phyloP scores from a whole-genome alignment of 1,284 basidiomycete genomes.

The Moesziomyces aphidis region DNA sequence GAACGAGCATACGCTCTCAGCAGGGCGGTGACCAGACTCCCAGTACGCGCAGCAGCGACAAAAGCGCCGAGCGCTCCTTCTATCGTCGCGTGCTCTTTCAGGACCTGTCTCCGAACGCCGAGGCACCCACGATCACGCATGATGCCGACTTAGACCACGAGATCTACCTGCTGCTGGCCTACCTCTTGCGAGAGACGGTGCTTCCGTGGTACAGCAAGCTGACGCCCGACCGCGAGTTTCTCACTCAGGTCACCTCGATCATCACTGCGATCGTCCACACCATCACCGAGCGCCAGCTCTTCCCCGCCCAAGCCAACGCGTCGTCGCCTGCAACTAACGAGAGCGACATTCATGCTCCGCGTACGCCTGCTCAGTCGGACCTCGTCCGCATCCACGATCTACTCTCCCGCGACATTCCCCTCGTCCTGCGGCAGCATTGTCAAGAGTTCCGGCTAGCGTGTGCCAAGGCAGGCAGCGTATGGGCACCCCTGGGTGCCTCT shows the following conservation, averaged over 20 bases:
- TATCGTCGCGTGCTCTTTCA: slow-evolving; percentile 49
- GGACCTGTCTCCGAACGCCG: slow-evolving; percentile 13
- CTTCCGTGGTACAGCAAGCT: slow-evolving; percentile 56
- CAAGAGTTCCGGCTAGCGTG: slow-evolving; percentile 32
- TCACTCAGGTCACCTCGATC: slow-evolving; percentile 40
- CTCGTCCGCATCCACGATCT: slow-evolving; percentile 25
- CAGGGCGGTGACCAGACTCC: not conserved
- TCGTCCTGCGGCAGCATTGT: slow-evolving; percentile 43
- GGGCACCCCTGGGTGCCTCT: slow-evolving; percentile 26
- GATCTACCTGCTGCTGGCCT: slow-evolving; percentile 45
- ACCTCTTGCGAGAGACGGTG: slow-evolving; percentile 49
- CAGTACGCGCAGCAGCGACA: slow-evolving; percentile 7
- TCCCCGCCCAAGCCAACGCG: not conserved
- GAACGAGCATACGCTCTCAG: not conserved
- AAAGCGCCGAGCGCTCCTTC: slow-evolving; percentile 27
- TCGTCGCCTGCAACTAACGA: slow-evolving; percentile 1
- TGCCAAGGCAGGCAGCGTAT: slow-evolving; percentile 20
- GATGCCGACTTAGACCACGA: slow-evolving; percentile 46
- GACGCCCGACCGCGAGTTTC: slow-evolving; percentile 52
- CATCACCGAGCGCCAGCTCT: slow-evolving; percentile 15
- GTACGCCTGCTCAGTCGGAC: not conserved
- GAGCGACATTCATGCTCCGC: slow-evolving; percentile 18
- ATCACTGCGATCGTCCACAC: slow-evolving; percentile 27
- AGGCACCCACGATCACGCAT: slow-evolving; percentile 26
- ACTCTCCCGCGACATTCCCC: slow-evolving; percentile 39